A percentile compares a stretch with the other conserved stretches of the same genome.
Conservation (phyloP, 164 flowering plant species). For the Liriodendron chinense region DNA sequence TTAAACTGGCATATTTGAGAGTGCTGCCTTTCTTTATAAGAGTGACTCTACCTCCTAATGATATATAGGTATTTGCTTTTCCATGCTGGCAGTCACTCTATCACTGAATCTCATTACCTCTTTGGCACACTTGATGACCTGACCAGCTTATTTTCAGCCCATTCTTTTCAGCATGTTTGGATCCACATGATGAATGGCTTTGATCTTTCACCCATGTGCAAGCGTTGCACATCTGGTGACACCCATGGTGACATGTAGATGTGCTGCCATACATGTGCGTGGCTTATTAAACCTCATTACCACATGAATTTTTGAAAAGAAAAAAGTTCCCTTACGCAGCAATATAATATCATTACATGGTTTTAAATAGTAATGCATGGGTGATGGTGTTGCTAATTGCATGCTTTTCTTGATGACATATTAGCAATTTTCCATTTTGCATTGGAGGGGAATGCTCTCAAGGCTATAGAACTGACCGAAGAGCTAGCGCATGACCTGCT, state of each 20-base stretch:
- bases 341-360: not conserved
- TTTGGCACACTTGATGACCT: too few relatives aligned
- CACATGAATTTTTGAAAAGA: not conserved
- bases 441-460: slow-evolving; percentile 76
- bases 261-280: not conserved
- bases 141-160: too few relatives aligned
- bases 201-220: not conserved
- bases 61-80: too few relatives aligned
- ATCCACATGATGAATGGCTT: too few relatives aligned
- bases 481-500: slow-evolving; percentile 64
- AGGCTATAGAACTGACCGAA: slow-evolving; percentile 86
- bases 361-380: not conserved
- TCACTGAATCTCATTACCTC: too few relatives aligned
- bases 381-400: not conserved
- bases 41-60: too few relatives aligned
- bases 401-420: not conserved
- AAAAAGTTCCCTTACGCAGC: not conserved
- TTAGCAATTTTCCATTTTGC: slow-evolving; percentile 70
- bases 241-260: not conserved
- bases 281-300: not conserved
- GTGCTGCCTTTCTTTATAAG: too few relatives aligned
- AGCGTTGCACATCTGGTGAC: not conserved
- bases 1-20: too few relatives aligned
- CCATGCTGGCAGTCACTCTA: too few relatives aligned
- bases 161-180: too few relatives aligned